Conservation (phyloP, 2,329 filamentous ascomycete species). For the Botrytis sinoallii region DNA sequence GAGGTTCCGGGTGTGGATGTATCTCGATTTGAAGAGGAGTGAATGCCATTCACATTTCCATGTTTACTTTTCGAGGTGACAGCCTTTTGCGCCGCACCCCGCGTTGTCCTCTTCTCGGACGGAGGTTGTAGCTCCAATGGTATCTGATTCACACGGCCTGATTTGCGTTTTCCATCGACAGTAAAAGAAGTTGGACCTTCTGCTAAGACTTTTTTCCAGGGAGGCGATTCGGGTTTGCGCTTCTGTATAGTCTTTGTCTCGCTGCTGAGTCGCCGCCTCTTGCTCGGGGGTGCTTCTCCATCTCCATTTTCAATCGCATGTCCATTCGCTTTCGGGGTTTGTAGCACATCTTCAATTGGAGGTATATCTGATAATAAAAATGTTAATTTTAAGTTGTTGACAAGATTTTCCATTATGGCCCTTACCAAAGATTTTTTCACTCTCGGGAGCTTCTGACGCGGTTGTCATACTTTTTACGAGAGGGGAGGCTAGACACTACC, state of each 20-base stretch:
- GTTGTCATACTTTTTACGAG: slow-evolving; percentile 38
- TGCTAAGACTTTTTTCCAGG: slow-evolving; percentile 84
- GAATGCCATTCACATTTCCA: slow-evolving; percentile 28
- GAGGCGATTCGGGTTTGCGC: slow-evolving; percentile 68
- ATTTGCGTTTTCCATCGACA: slow-evolving; percentile 67
- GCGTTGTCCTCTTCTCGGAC: slow-evolving; percentile 51
- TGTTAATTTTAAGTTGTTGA: slow-evolving; percentile 22
- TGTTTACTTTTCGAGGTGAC: slow-evolving; percentile 32
- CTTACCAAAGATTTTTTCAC: slow-evolving; percentile 35
- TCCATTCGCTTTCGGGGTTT: slow-evolving; percentile 33
- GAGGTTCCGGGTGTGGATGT: slow-evolving; percentile 21
- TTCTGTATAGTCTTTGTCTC: slow-evolving; percentile 47
- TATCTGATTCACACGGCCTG: slow-evolving; percentile 58
- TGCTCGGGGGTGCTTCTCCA: slow-evolving; percentile 53
- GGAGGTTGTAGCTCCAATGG: slow-evolving; percentile 52
- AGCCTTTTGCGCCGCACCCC: slow-evolving; percentile 43
- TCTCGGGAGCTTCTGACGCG: slow-evolving; percentile 37
- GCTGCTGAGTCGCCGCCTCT: slow-evolving; percentile 60
- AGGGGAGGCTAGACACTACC: slow-evolving; percentile 40
- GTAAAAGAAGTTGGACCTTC: slow-evolving; percentile 86
- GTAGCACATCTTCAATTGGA: slow-evolving; percentile 28
- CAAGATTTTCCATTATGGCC: not conserved
- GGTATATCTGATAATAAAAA: slow-evolving; percentile 27
- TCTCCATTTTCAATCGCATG: slow-evolving; percentile 34
- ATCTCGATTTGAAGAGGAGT: slow-evolving; percentile 26